These are phyloP conservation scores for Amorphotheca resinae DNA, from an alignment of 495 filamentous ascomycete species.

Conservation along the genomic window DNA sequence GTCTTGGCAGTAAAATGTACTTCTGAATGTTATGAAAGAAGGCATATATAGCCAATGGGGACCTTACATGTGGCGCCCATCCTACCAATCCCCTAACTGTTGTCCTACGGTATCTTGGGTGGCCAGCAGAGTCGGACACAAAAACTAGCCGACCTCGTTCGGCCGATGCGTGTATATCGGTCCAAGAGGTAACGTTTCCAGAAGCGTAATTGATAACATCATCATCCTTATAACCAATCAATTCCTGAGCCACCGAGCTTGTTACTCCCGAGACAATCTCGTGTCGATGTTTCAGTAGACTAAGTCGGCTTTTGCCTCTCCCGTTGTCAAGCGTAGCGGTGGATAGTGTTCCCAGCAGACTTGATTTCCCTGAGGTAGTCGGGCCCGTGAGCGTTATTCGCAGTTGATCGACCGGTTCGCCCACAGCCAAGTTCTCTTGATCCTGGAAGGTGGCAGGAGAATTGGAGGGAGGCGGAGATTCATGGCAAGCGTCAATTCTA, in stretches of 20 bases:
- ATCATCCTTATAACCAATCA: slow-evolving; percentile 61
- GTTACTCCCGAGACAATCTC: slow-evolving; percentile 86
- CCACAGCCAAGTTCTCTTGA: slow-evolving; percentile 14
- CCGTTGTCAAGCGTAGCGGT: slow-evolving; percentile 87
- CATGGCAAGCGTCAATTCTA: not conserved
- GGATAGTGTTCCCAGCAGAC: slow-evolving; percentile 74
- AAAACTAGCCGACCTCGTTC: slow-evolving; percentile 62
- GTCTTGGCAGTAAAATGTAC: not conserved
- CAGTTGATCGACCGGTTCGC: slow-evolving; percentile 52
- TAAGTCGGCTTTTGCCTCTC: slow-evolving; percentile 73
- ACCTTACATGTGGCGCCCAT: slow-evolving; percentile 65
- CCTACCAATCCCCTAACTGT: slow-evolving; percentile 79
- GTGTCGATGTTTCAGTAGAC: slow-evolving; percentile 84
- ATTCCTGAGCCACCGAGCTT: slow-evolving; percentile 83
- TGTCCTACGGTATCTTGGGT: slow-evolving; percentile 76
- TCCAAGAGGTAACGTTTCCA: slow-evolving; percentile 82
- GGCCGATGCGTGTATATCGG: slow-evolving; percentile 72
- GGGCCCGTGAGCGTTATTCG: slow-evolving; percentile 85
- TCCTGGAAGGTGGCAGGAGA: not conserved
- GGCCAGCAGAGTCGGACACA: slow-evolving; percentile 81
- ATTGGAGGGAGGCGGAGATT: not conserved
- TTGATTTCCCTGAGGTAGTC: slow-evolving; percentile 90
- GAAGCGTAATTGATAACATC: slow-evolving; percentile 74
- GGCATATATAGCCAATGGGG: slow-evolving; percentile 1
- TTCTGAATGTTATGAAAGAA: not conserved